These are phyloP conservation scores for Patellifolia procumbens DNA, from an alignment of 179 eudicot genomes.

Conservation along the genomic window DNA sequence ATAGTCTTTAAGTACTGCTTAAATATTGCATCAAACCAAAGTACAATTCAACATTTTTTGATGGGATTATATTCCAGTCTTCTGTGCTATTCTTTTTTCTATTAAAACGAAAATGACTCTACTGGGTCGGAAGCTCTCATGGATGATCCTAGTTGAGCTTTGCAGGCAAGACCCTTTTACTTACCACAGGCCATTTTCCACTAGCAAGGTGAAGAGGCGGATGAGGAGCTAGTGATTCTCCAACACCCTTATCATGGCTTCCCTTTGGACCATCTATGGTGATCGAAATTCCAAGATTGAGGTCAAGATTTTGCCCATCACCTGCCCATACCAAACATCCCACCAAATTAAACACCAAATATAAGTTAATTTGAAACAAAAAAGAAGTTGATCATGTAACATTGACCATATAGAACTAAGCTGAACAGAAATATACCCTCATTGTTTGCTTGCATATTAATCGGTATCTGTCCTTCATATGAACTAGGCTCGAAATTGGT, in stretches of 20 bases:
- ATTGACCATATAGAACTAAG: not conserved
- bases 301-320: conserved; percentile 40
- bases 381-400: not conserved
- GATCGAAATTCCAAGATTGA: conserved; percentile 44
- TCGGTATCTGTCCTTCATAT: conserved; percentile 44
- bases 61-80: not conserved
- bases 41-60: too few species aligned
- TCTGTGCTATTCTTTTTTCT: too few species aligned
- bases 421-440: conserved; percentile 38
- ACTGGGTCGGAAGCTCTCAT: too few species aligned
- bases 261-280: conserved; percentile 27
- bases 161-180: too few species aligned
- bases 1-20: not conserved
- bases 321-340: conserved; percentile 31
- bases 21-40: too few species aligned
- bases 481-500: conserved; percentile 62
- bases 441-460: conserved; percentile 29
- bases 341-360: conserved; percentile 16
- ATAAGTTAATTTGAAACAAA: not conserved
- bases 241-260: conserved; percentile 21
- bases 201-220: conserved; percentile 33
- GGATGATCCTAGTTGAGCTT: too few species aligned
- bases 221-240: conserved; percentile 30
- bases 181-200: conserved; percentile 39
- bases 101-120: too few species aligned